phyloP scores from a whole-genome alignment of 208 protist genomes.

The Crithidia mellificae region DNA sequence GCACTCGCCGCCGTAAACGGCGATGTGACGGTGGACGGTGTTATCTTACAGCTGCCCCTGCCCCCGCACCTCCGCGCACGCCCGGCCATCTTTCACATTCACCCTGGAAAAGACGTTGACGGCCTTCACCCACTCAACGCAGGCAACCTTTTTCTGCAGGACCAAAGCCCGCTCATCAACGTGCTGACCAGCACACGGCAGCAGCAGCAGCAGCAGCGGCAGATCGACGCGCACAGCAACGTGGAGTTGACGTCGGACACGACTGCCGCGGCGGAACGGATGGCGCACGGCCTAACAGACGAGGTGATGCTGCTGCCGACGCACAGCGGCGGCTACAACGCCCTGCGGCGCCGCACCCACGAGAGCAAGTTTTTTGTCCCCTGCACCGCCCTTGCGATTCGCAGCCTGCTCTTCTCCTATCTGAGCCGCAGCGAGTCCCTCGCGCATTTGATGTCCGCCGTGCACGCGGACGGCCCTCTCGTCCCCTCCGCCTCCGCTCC shows the following conservation, averaged over 20 bases:
- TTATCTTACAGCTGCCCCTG: slow-evolving; percentile 94
- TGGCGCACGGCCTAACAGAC: slow-evolving; percentile 8
- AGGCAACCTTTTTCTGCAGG: slow-evolving; percentile 75
- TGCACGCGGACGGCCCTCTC: neutral
- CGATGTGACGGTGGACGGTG: slow-evolving; percentile 50
- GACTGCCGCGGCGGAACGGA: neutral
- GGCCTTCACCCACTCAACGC: slow-evolving; percentile 93
- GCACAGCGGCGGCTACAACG: slow-evolving; percentile 26
- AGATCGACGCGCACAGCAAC: neutral
- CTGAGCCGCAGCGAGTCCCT: slow-evolving; percentile 31
- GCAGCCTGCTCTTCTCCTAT: slow-evolving; percentile 61
- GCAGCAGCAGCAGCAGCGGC: neutral
- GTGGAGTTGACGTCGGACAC: neutral
- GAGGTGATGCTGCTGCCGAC: slow-evolving; percentile 24
- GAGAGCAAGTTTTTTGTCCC: slow-evolving; percentile 67
- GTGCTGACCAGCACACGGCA: slow-evolving; percentile 3
- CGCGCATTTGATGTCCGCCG: slow-evolving; percentile 3
- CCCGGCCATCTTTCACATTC: slow-evolving; percentile 59
- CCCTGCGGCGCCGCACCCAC: slow-evolving; percentile 35
- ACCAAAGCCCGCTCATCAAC: slow-evolving; percentile 45
- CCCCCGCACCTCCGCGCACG: slow-evolving; percentile 88
- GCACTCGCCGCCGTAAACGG: slow-evolving; percentile 42
- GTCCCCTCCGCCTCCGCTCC: no score
- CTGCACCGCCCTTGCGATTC: slow-evolving; percentile 63
- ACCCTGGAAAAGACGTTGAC: slow-evolving; percentile 90